Evolutionary conservation across 2,329 filamentous ascomycete genomes (phyloP).

Genomic region (Verticillium longisporum): DNA sequence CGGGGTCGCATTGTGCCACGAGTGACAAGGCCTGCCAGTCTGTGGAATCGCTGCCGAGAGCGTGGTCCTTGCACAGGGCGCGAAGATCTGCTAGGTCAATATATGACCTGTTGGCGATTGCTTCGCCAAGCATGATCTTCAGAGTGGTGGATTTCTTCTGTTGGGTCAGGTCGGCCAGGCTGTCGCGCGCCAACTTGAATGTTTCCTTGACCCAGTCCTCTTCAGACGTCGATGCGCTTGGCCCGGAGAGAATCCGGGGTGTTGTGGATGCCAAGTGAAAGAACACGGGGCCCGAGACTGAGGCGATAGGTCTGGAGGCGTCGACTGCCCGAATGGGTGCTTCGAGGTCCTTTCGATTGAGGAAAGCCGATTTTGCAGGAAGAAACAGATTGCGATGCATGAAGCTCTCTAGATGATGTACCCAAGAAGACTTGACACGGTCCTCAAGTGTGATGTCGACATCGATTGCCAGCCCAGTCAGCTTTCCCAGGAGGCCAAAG

Average conservation of each 20-base stretch:
- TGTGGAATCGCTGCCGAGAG: constrained; percentile 22
- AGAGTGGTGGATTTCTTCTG: constrained; percentile 17
- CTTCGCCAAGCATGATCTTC: constrained; percentile 22
- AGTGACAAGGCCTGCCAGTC: constrained; percentile 36
- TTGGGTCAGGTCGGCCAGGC: background rate
- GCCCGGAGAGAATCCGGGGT: constrained; percentile 23
- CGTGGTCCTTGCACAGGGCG: constrained; percentile 34
- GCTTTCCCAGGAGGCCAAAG: constrained; percentile 31
- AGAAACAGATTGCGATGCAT: constrained; percentile 44
- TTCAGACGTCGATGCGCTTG: constrained; percentile 26
- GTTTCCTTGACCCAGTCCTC: constrained; percentile 32
- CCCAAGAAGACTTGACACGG: constrained; percentile 32
- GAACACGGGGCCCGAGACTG: constrained; percentile 33
- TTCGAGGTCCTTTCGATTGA: constrained; percentile 33
- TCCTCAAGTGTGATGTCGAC: constrained; percentile 14
- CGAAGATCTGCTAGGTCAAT: constrained; percentile 34
- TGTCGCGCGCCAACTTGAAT: constrained; percentile 17
- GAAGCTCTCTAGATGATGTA: constrained; percentile 37
- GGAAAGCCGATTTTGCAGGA: constrained; percentile 40
- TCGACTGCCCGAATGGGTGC: constrained; percentile 33
- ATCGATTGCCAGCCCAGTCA: constrained; percentile 22
- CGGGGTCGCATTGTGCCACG: constrained; percentile 37
- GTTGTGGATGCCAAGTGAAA: constrained; percentile 32
- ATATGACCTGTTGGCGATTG: constrained; percentile 18
- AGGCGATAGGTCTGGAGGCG: constrained; percentile 23